phyloP scores from a whole-genome alignment of 1,284 basidiomycete genomes.

The Sporisorium exsertum region DNA sequence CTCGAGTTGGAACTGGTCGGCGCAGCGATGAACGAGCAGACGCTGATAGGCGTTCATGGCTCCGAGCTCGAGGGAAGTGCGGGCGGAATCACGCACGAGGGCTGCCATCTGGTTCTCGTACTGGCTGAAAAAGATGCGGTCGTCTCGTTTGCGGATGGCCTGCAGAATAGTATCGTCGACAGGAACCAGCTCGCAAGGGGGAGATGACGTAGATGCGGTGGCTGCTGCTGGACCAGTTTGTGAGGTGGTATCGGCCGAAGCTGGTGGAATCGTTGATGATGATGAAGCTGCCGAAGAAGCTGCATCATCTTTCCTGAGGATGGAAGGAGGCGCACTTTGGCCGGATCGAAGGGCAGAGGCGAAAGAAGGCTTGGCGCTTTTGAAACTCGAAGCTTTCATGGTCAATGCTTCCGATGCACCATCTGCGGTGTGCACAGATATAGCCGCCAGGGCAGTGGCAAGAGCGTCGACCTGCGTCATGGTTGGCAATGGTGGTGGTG shows the following conservation, averaged over 20 bases:
- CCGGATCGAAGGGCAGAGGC: constrained; percentile 28
- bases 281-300: neutral
- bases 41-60: constrained; percentile 62
- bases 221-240: neutral
- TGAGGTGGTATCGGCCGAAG: neutral
- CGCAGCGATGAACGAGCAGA: constrained; percentile 52
- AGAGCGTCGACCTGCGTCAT: constrained; percentile 37
- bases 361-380: constrained; percentile 18
- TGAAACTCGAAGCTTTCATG: neutral
- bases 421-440: constrained; percentile 7
- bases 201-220: neutral
- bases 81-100: constrained; percentile 30
- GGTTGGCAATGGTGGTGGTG: neutral
- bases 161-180: constrained; percentile 52
- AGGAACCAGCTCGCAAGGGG: neutral
- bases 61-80: constrained; percentile 43
- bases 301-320: constrained; percentile 1
- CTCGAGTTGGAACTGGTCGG: constrained; percentile 50
- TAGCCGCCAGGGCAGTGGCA: constrained; percentile 13
- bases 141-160: constrained; percentile 51
- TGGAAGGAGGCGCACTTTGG: neutral
- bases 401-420: neutral
- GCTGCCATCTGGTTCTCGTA: constrained; percentile 54
- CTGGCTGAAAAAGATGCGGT: constrained; percentile 58
- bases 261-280: neutral